These are phyloP conservation scores for Allomyces macrogynus DNA, from an alignment of 192 early-diverging fungal species.

Conservation along the genomic window DNA sequence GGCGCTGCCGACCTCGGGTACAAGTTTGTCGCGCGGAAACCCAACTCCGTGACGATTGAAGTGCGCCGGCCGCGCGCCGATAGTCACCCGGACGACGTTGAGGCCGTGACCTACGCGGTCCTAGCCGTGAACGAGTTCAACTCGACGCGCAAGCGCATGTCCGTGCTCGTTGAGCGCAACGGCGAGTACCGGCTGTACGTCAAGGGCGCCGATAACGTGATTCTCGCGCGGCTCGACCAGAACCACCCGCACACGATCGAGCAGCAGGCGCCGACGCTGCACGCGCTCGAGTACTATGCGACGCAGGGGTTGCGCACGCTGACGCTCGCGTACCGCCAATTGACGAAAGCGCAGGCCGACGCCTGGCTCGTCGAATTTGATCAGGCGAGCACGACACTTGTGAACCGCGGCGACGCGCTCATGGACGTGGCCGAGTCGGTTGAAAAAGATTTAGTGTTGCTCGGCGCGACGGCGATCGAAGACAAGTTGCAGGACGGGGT, in stretches of 20 bases:
- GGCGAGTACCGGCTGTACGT: conserved; percentile 74
- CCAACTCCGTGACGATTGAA: conserved; percentile 18
- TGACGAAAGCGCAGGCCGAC: conserved; percentile 50
- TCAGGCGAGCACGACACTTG: conserved; percentile 67
- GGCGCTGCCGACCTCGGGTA: conserved; percentile 63
- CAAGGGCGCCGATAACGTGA: conserved; percentile 97
- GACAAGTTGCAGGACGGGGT: conserved; percentile 36
- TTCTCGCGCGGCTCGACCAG: conserved; percentile 62
- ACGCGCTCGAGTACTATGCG: conserved; percentile 53
- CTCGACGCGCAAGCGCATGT: conserved; percentile 91
- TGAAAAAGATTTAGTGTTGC: conserved; percentile 18
- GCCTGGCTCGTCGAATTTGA: conserved; percentile 51
- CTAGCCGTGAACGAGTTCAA: conserved; percentile 83
- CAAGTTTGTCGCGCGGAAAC: conserved; percentile 52
- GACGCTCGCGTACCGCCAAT: conserved; percentile 52
- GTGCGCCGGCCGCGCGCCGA: conserved; percentile 11
- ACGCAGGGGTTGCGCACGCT: conserved; percentile 77
- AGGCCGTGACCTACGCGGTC: conserved; percentile 59
- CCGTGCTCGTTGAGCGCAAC: conserved; percentile 51
- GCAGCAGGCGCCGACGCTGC: conserved; percentile 18
- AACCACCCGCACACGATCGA: conserved; percentile 36
- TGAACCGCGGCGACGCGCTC: conserved; percentile 63
- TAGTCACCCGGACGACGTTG: conserved; percentile 31
- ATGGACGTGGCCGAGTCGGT: conserved; percentile 15
- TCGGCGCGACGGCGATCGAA: conserved; percentile 36